These are phyloP conservation scores for Thelonectria rubi DNA, from an alignment of 2,329 filamentous ascomycete genomes.

Conservation along the genomic window DNA sequence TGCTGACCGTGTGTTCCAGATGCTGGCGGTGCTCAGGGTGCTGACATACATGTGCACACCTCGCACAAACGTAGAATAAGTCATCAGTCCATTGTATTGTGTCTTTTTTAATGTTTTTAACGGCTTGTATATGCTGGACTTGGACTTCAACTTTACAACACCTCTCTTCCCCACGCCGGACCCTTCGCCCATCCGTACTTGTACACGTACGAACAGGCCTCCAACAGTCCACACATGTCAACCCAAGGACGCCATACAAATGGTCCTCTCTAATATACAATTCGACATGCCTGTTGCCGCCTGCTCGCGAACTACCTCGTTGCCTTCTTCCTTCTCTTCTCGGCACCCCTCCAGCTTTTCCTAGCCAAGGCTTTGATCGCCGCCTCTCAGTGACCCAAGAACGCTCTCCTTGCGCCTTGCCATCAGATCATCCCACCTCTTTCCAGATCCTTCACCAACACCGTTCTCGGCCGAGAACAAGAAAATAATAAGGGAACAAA, in stretches of 20 bases:
- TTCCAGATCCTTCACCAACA: slow-evolving; percentile 29
- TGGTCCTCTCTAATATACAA: slow-evolving; percentile 41
- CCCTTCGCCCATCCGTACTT: neutral
- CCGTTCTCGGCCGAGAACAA: slow-evolving; percentile 29
- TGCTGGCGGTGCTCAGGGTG: too few species aligned
- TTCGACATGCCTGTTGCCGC: slow-evolving; percentile 34
- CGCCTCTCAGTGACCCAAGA: slow-evolving; percentile 13
- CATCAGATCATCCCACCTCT: slow-evolving; percentile 35
- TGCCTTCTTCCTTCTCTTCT: neutral
- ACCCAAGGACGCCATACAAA: slow-evolving; percentile 31
- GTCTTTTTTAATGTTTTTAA: slow-evolving; percentile 33
- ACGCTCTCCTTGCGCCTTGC: slow-evolving; percentile 29
- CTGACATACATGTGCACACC: neutral
- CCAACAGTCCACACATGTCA: slow-evolving; percentile 30
- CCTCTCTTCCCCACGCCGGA: neutral
- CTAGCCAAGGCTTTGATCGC: slow-evolving; percentile 33
- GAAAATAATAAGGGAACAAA: slow-evolving; percentile 25
- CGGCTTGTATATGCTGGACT: slow-evolving; percentile 36
- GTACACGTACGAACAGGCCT: slow-evolving; percentile 20
- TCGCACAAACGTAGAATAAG: slow-evolving; percentile 5
- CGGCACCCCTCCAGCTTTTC: slow-evolving; percentile 7
- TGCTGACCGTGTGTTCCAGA: too few species aligned
- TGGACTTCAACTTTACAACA: slow-evolving; percentile 26
- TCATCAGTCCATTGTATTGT: slow-evolving; percentile 32
- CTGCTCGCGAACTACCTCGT: slow-evolving; percentile 3